Evolutionary conservation across 1,284 basidiomycete genomes (phyloP).

Genomic region (Malassezia vespertilionis): DNA sequence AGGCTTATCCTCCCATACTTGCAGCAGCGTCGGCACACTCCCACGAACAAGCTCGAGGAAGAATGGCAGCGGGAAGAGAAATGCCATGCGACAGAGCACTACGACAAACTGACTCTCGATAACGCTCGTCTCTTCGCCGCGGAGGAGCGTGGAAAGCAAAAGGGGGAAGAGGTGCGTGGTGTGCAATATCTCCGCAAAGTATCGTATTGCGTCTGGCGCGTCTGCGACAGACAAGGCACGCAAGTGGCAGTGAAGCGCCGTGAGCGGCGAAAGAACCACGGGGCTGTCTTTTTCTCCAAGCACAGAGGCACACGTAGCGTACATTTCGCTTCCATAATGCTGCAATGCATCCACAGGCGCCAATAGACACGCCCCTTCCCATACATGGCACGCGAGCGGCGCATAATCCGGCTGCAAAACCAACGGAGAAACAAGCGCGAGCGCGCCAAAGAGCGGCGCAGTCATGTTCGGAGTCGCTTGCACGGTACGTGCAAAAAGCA

Average conservation of each 20-base stretch:
- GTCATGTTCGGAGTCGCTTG: conserved; percentile 33
- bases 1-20: neutral
- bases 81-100: conserved; percentile 32
- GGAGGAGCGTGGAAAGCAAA: conserved; percentile 28
- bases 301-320: conserved; percentile 25
- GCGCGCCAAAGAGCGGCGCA: conserved; percentile 29
- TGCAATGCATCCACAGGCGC: conserved; percentile 30
- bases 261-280: conserved; percentile 31
- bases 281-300: conserved; percentile 33
- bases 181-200: conserved; percentile 24
- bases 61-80: conserved; percentile 17
- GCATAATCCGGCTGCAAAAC: conserved; percentile 37
- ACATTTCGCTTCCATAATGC: conserved; percentile 25
- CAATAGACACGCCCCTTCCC: conserved; percentile 35
- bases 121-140: conserved; percentile 29
- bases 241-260: conserved; percentile 29
- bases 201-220: conserved; percentile 8
- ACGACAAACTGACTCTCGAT: conserved; percentile 31
- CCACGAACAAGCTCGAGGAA: conserved; percentile 29
- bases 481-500: conserved; percentile 39
- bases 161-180: conserved; percentile 24
- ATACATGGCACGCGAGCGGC: conserved; percentile 34
- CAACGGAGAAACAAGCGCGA: conserved; percentile 24
- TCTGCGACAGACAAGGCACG: conserved; percentile 20
- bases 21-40: conserved; percentile 16